Conservation (phyloP, 163 green algal genomes). For the Chloroidium sp. region DNA sequence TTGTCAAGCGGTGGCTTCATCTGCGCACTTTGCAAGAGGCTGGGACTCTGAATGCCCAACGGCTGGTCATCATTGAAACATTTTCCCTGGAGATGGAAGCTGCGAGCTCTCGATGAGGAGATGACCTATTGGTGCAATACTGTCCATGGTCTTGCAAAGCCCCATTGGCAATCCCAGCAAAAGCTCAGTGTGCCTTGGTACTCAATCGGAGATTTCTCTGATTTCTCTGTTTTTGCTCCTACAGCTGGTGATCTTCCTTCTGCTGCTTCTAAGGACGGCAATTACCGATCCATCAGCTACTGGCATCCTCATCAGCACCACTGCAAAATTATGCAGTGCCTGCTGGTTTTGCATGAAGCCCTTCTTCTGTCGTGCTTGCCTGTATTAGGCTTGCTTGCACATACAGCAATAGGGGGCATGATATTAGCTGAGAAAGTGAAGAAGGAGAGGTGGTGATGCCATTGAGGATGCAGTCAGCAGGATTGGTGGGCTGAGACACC, state of each 20-base stretch:
- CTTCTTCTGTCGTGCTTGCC: too few relatives aligned
- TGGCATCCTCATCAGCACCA: conserved; percentile 55
- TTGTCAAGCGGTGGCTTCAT: background rate
- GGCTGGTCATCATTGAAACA: background rate
- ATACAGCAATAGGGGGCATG: too few relatives aligned
- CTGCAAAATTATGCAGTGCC: conserved; percentile 65
- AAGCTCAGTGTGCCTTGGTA: background rate
- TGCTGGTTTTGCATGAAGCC: conserved; percentile 44
- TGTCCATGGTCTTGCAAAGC: background rate
- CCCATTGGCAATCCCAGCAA: too few relatives aligned
- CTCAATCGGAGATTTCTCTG: background rate
- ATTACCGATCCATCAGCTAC: conserved; percentile 23
- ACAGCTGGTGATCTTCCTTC: background rate
- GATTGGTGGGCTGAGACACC: too few relatives aligned
- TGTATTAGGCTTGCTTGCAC: too few relatives aligned
- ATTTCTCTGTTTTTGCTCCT: too few relatives aligned
- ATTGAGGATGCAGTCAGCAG: too few relatives aligned
- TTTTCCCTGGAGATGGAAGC: background rate
- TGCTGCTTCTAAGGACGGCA: background rate
- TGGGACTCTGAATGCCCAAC: background rate
- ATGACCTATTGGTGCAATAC: background rate
- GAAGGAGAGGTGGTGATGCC: too few relatives aligned
- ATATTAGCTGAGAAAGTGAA: too few relatives aligned
- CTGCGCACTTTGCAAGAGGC: background rate
- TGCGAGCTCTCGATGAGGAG: too few relatives aligned